Evolutionary conservation across 2,329 filamentous ascomycete genomes (phyloP), one percentile per base, ranked within the genome.

Genomic region (Colletotrichum higginsianum): DNA sequence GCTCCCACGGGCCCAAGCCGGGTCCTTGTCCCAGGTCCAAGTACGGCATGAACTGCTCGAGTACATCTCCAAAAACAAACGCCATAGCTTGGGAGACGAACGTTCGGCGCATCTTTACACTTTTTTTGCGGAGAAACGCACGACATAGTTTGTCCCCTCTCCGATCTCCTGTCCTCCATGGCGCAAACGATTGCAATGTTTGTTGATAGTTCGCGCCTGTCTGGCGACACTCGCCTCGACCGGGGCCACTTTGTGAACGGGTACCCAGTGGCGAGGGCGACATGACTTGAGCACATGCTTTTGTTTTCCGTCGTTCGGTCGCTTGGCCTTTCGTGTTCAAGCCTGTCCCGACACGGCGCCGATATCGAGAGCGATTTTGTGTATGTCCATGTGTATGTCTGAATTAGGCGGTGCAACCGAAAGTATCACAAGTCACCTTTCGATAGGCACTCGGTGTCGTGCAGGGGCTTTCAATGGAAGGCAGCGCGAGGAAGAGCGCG

Each of bases 31-130:
- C 9, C 30, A 11, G 30, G 8, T 35, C 8, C 9, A 35, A 35
- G 8, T 35, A 35, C 12, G 44, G 58, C 58, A 61, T 61, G 58
- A 61, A 50, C 46, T 13, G n/a, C 26, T 50, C 30, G 58, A 9
- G 30, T 21, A 38, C 18, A 18, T 38, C 11, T 6, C n/a, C 38
- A 61, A 30, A 35, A 35, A 35, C 30, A 35, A 26, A n/a, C 18
- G 12, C 18, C 18, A 11, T 30, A 16, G 42, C 44, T 30, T 35
- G 30, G 3, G 16, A 6, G 23, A 18, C 26, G 13, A 40, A 50
- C 42, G 58, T 61, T 61, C 58, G 46, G 49, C 58, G 58, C 49
- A 40, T 49, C 11, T 56, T 56, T 40, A 38, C 38, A 12, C 52
- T 56, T 56, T 12, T 21, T 18, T 7, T 26, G 26, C 26, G 26